A percentile compares a stretch with the other conserved stretches of the same genome.
Conservation (phyloP, 148 eudicot species). For the Salicornia ramosissima region DNA sequence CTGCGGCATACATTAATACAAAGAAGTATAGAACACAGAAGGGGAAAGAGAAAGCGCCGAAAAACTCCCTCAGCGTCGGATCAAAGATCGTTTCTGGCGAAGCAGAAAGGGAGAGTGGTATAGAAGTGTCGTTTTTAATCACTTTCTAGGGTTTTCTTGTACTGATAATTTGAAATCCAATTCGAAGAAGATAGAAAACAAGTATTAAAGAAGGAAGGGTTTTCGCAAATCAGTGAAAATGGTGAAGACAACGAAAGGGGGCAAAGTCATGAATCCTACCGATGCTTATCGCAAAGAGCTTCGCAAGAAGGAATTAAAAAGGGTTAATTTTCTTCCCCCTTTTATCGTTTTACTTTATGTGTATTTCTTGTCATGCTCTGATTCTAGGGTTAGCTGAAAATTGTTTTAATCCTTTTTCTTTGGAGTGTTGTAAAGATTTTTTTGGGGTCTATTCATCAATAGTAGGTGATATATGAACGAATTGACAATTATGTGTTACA, state of each 20-base stretch:
- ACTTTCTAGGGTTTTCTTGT: not conserved
- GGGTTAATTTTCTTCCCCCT: conserved; percentile 36
- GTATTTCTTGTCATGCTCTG: not conserved
- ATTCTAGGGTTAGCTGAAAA: conserved; percentile 22
- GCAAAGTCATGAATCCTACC: conserved; percentile 94
- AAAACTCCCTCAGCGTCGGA: not conserved
- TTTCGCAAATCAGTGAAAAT: conserved; percentile 31
- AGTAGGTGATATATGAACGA: not conserved
- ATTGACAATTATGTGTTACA: not conserved
- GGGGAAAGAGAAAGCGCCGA: not conserved
- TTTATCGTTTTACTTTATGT: not conserved
- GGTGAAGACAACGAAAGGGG: conserved; percentile 94
- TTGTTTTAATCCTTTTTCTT: not conserved
- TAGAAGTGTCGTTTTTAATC: not conserved
- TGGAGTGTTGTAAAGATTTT: not conserved
- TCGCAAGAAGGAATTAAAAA: conserved; percentile 81
- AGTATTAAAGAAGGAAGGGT: conserved; percentile 1
- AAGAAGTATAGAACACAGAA: too few relatives aligned
- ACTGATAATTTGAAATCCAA: not conserved
- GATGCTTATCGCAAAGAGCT: conserved; percentile 93
- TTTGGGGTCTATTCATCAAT: not conserved
- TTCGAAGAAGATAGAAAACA: not conserved
- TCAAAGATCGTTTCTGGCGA: not conserved
- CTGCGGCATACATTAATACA: too few relatives aligned
- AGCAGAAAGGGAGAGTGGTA: too few relatives aligned